Evolutionary conservation across 2,329 filamentous ascomycete species (phyloP).

Genomic region (Rutstroemia sp.): DNA sequence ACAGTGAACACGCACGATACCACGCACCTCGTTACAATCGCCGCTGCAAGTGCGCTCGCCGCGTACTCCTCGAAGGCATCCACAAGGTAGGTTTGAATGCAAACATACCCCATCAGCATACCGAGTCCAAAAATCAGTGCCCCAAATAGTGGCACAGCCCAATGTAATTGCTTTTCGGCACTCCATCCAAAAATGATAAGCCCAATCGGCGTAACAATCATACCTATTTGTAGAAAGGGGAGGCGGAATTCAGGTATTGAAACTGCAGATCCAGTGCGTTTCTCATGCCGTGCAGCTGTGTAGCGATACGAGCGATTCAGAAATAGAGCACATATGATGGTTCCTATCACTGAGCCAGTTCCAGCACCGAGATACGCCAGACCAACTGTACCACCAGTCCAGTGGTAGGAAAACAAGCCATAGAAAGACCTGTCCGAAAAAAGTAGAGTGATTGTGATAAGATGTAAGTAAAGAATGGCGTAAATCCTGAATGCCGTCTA

Average conservation of each 20-base stretch:
- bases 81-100: not conserved
- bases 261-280: not conserved
- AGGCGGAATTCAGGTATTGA: not conserved
- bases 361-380: not conserved
- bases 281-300: not conserved
- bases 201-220: not conserved
- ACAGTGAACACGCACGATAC: not conserved
- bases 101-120: not conserved
- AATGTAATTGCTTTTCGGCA: not conserved
- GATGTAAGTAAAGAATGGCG: not conserved
- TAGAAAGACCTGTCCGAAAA: not conserved
- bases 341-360: not conserved
- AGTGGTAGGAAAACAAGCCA: not conserved
- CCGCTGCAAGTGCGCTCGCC: not conserved
- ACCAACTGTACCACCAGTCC: not conserved
- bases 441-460: not conserved
- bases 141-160: not conserved
- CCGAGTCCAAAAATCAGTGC: not conserved
- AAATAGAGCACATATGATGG: not conserved
- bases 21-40: not conserved
- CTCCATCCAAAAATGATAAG: not conserved
- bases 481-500: not conserved
- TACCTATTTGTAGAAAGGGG: not conserved
- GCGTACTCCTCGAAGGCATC: not conserved
- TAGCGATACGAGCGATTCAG: not conserved